Percentiles rank a stretch among this genome's conserved stretches.
Conservation (phyloP, 2,329 filamentous ascomycete genomes). For the Colletotrichum somersetense region DNA sequence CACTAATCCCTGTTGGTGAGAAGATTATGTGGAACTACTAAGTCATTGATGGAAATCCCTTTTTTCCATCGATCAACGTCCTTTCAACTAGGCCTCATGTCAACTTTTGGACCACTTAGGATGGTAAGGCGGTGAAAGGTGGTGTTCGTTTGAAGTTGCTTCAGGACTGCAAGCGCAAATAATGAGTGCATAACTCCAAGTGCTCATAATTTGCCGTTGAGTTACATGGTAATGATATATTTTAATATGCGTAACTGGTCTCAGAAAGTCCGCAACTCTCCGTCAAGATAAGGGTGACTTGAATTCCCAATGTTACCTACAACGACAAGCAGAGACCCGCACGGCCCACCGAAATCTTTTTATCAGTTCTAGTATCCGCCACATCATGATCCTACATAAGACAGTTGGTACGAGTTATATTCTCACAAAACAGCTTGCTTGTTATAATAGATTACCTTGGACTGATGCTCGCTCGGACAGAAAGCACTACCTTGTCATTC, state of each 20-base stretch:
- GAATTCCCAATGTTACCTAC: background rate
- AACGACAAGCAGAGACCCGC: background rate
- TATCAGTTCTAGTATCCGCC: background rate
- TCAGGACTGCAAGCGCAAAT: too few species aligned
- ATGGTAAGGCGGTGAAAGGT: background rate
- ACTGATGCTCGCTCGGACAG: background rate
- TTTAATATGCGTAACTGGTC: background rate
- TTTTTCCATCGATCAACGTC: slow-evolving; percentile 25
- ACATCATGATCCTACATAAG: slow-evolving; percentile 19
- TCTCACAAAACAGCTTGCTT: too few species aligned
- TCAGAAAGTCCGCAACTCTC: background rate
- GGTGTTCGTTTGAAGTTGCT: background rate
- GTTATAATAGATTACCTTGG: background rate
- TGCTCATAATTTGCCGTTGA: background rate
- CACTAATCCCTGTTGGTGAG: slow-evolving; percentile 12
- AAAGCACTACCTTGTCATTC: background rate
- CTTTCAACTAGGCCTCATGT: background rate
- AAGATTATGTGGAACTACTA: slow-evolving; percentile 19
- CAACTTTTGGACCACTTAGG: too few species aligned
- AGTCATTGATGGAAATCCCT: slow-evolving; percentile 38
- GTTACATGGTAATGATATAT: background rate
- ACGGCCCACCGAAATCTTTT: background rate
- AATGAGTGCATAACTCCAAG: too few species aligned
- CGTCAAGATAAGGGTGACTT: background rate
- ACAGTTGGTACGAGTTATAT: background rate